Conservation (phyloP, 2,329 filamentous ascomycete species). For the Fragosphaeria purpurea region DNA sequence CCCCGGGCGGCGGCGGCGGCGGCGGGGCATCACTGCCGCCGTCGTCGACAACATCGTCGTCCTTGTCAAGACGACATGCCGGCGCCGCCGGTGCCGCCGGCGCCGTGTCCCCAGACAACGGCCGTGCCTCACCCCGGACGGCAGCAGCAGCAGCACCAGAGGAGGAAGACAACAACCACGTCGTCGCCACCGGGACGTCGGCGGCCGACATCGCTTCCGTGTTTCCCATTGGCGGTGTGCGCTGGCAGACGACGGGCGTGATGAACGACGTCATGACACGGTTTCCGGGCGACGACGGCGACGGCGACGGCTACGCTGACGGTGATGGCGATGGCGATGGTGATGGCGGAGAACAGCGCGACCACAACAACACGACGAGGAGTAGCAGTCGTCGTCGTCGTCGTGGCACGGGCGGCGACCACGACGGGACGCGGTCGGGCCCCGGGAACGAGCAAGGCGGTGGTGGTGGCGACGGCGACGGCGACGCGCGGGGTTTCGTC, state of each 20-base stretch:
- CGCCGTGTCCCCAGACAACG: too few relatives aligned
- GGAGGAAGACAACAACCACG: too few relatives aligned
- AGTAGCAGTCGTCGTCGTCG: too few relatives aligned
- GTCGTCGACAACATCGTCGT: constrained; percentile 41
- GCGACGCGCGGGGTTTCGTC: constrained; percentile 8
- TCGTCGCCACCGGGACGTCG: constrained; percentile 28
- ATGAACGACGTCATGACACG: constrained; percentile 60
- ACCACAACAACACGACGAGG: too few relatives aligned
- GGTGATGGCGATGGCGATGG: background rate
- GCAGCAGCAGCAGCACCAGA: too few relatives aligned
- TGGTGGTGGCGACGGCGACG: constrained; percentile 23
- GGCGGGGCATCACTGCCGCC: constrained; percentile 29
- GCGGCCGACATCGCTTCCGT: constrained; percentile 34
- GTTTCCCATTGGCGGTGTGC: constrained; percentile 40
- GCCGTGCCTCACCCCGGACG: too few relatives aligned
- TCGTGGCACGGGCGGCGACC: too few relatives aligned
- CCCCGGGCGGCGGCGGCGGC: constrained; percentile 37
- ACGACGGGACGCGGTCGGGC: too few relatives aligned
- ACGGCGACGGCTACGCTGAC: constrained; percentile 17
- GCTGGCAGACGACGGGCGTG: constrained; percentile 69
- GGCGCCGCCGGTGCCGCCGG: too few relatives aligned
- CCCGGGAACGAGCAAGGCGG: too few relatives aligned
- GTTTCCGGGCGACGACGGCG: constrained; percentile 31
- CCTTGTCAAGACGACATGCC: constrained; percentile 64
- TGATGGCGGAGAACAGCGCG: too few relatives aligned